These are phyloP conservation scores for Boletus smithii DNA, from an alignment of 1,284 basidiomycete genomes.

Conservation along the genomic window DNA sequence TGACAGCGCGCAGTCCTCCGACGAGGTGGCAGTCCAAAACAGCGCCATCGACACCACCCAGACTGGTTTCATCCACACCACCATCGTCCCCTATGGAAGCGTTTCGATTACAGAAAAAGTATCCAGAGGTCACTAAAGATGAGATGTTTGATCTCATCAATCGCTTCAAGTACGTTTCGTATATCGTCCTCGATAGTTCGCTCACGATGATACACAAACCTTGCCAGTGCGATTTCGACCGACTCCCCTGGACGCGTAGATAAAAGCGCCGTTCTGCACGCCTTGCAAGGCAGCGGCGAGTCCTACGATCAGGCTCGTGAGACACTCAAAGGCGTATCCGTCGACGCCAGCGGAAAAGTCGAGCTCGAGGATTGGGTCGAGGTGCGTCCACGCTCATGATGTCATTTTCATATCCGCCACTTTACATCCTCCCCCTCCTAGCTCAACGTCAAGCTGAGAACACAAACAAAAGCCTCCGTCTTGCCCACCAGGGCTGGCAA, in stretches of 20 bases:
- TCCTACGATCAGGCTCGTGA: slow-evolving; percentile 90
- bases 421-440: slow-evolving; percentile 31
- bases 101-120: slow-evolving; percentile 88
- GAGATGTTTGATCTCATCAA: slow-evolving; percentile 93
- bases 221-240: slow-evolving; percentile 70
- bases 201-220: not conserved
- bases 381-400: too few species aligned
- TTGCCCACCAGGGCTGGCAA: slow-evolving; percentile 81
- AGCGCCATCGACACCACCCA: slow-evolving; percentile 9
- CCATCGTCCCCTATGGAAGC: slow-evolving; percentile 65
- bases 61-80: slow-evolving; percentile 14
- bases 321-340: slow-evolving; percentile 91
- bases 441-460: slow-evolving; percentile 80
- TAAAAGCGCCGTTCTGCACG: slow-evolving; percentile 76
- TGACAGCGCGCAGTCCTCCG: slow-evolving; percentile 1
- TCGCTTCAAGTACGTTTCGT: slow-evolving; percentile 82
- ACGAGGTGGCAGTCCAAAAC: slow-evolving; percentile 18
- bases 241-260: slow-evolving; percentile 85
- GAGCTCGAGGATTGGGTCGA: slow-evolving; percentile 99
- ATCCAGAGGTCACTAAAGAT: slow-evolving; percentile 86
- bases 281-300: slow-evolving; percentile 74
- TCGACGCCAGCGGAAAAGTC: slow-evolving; percentile 93
- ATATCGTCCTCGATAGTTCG: not conserved
- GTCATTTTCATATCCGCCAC: slow-evolving; percentile 13
- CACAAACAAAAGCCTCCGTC: slow-evolving; percentile 50